Conservation (phyloP, 2,329 filamentous ascomycete genomes). For the Curvularia verruculosa region DNA sequence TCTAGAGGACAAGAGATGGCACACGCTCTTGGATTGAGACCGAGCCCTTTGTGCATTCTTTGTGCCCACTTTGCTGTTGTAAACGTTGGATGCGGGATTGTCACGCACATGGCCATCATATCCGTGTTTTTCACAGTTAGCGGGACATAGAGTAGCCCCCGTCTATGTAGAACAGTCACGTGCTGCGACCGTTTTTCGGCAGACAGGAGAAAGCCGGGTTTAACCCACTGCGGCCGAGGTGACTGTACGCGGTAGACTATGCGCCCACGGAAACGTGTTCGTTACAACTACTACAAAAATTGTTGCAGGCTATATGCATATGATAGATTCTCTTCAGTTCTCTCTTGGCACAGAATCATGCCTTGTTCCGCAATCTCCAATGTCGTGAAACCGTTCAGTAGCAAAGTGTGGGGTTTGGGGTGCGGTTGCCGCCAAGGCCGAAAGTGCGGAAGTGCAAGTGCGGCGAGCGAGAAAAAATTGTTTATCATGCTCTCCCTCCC, state of each 20-base stretch:
- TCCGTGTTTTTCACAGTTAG: background rate
- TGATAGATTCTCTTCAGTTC: background rate
- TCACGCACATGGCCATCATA: slow-evolving; percentile 11
- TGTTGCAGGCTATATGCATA: background rate
- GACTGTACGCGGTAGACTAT: slow-evolving; percentile 1
- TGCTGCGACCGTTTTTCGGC: background rate
- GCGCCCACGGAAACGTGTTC: background rate
- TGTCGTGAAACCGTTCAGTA: background rate
- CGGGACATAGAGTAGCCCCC: background rate
- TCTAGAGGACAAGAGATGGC: slow-evolving; percentile 32
- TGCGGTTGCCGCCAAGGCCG: slow-evolving; percentile 15
- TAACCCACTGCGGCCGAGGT: background rate
- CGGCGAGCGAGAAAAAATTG: slow-evolving; percentile 29
- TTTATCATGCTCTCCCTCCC: slow-evolving; percentile 28
- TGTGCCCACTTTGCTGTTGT: slow-evolving; percentile 26
- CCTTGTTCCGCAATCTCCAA: background rate
- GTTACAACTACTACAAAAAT: background rate
- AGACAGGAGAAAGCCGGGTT: background rate
- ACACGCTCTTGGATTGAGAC: slow-evolving; percentile 21
- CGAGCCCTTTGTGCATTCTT: slow-evolving; percentile 24
- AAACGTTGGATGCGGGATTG: slow-evolving; percentile 1
- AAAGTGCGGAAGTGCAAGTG: slow-evolving; percentile 14
- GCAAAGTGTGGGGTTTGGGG: slow-evolving; percentile 14
- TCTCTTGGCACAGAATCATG: too few species aligned
- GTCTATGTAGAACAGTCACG: background rate